Evolutionary conservation across 2,329 filamentous ascomycete genomes (phyloP), one percentile per base, ranked within the genome.

Genomic region (Huntiella savannae): DNA sequence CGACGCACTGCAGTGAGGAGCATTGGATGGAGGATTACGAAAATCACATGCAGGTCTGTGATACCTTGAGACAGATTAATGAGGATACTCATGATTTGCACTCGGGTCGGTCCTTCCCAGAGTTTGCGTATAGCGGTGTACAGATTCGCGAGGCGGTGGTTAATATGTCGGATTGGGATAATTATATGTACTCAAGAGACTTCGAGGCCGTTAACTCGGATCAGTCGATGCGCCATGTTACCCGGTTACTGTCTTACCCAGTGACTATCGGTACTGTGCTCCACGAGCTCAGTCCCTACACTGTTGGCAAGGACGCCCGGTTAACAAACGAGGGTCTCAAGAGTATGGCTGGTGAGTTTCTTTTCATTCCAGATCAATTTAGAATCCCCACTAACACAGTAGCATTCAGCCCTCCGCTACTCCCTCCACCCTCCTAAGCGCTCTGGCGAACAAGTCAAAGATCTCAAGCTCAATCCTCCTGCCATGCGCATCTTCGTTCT

Each of bases 121-220:
- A 98, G 61, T 96, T 93, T 57, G 77, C 87, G 51, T 93, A 94
- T 58, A 86, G 91, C 0, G 83, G 81, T 11, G 71, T 79, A 46
- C 87, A 95, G 64, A 77, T 95, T 59, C 87, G 95, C 53, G 88
- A 95, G 60, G 83, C 86, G 33, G 71, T 91, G 53, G 76, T 95
- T 53, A 98, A 98, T 63, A 87, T 98, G 82, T 93, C 82, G 38
- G 98, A 92, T 61, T 98, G 91, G 91, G 91, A 98, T 61, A 96
- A 91, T 0, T 84, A 92, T 55, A 68, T 98, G 57, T 98, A 94
- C 59, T 92, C 86, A 3, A 73, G 91, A 56, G 81, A 93, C 55
- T 96, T 91, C 56, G 74, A 80, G 53, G 92, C 92, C 4, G 78
- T 98, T 58, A 86, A 98, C 59, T 77, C 86, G 51, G 87, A 94